Base-by-base conservation (phyloP, 108 stramenopile species). In the Cyclotella distinguenda region DNA sequence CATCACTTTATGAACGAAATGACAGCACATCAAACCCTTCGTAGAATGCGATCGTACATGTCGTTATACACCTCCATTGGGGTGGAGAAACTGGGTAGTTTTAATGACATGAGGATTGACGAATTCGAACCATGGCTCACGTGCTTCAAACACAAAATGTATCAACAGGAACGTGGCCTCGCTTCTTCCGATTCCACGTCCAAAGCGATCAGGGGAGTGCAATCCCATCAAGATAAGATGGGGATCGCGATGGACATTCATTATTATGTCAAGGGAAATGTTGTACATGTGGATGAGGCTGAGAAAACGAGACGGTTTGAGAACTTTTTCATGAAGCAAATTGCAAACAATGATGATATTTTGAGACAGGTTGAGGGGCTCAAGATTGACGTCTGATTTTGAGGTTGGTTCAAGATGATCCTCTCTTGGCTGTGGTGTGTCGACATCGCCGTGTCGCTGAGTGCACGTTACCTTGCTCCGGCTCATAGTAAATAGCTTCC, bases 51-150 rank as follows among this genome's bases (percentile, higher is more conserved):
- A 42, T 91, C 90, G n/a, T 99, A 95, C 85, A 81, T 99, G 79
- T 91, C 89, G 44, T 82, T 99, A 11, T 99, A 99, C 82, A 95
- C 96, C 10, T 91, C 94, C 57, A 94, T 99, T 52, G 80, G 72
- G 9, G 72, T 95, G 12, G 83, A 79, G 22, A 99, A 99, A 70
- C 76, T 99, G 28, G 88, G 91, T 7, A 55, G 77, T 15, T 98
- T 97, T 78, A 86, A 87, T 54, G 87, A 89, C 66, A 74, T 93
- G 38, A 71, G 71, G 31, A 57, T 48, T 25, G 77, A 77, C 16
- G 59, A 82, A 40, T 82, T 87, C 57, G 61, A 74, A 34, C 54
- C 84, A 0, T 63, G 77, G 45, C 51, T 94, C 15, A 26, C 82
- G 15, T 73, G 81, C n/a, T 80, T 84, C 60, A 94, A 94, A 64